A percentile compares a stretch with the other conserved stretches of the same genome.
phyloP scores from a whole-genome alignment of 371 early-diverging fungal genomes.

The Zopfochytrium polystomum region DNA sequence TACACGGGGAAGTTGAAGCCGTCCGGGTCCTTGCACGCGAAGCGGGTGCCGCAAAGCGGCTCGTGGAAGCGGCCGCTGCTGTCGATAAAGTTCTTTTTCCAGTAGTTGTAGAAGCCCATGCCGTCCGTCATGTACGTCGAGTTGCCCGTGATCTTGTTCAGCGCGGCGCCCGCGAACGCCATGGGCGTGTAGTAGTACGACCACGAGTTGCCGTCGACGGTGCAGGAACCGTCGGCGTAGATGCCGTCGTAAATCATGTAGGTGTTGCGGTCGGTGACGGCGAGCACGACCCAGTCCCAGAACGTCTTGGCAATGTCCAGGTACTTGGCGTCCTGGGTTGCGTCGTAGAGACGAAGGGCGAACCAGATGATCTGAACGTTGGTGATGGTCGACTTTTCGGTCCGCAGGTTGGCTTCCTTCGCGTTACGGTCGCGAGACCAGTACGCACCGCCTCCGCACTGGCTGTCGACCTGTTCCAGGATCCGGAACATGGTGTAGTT shows the following conservation, averaged over 20 bases:
- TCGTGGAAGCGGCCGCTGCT: constrained; percentile 20
- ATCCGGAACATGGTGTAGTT: constrained; percentile 33
- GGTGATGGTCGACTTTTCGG: constrained; percentile 45
- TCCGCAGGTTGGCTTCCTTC: neutral
- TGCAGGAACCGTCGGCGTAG: neutral
- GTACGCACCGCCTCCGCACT: constrained; percentile 44
- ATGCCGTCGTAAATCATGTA: constrained; percentile 18
- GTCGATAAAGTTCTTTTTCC: constrained; percentile 13
- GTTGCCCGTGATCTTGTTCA: constrained; percentile 32
- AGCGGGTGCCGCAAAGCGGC: constrained; percentile 18
- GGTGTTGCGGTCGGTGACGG: constrained; percentile 6
- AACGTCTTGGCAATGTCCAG: constrained; percentile 14
- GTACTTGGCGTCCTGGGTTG: constrained; percentile 31
- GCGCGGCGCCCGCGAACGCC: constrained; percentile 24
- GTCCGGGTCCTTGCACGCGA: constrained; percentile 20
- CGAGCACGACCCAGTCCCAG: constrained; percentile 37
- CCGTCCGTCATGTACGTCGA: constrained; percentile 25
- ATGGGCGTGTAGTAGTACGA: constrained; percentile 33
- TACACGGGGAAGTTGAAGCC: constrained; percentile 19
- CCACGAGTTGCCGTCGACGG: neutral
- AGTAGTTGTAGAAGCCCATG: constrained; percentile 6
- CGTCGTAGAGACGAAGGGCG: constrained; percentile 29
- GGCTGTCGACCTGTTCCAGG: constrained; percentile 32
- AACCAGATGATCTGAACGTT: constrained; percentile 38
- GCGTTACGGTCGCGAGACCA: constrained; percentile 37